Percentiles rank a stretch among this genome's conserved stretches.
phyloP scores from a whole-genome alignment of 805 yeast genomes.

The Spathaspora gorwiae region DNA sequence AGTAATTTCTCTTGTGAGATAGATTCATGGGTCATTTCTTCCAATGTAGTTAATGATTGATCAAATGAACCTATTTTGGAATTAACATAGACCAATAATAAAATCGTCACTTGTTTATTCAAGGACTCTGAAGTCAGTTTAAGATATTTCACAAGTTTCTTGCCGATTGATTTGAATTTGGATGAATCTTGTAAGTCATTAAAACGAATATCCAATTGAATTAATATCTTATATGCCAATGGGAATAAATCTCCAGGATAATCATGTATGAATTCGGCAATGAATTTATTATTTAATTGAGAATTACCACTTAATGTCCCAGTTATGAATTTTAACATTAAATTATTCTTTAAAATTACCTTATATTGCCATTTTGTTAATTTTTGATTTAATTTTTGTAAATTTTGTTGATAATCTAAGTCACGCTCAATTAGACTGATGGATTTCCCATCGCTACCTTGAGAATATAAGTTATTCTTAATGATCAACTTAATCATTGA shows the following conservation, averaged over 20 bases:
- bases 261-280: slow-evolving; percentile 14
- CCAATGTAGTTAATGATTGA: slow-evolving; percentile 33
- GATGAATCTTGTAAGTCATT: slow-evolving; percentile 19
- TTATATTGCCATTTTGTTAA: slow-evolving; percentile 36
- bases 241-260: slow-evolving; percentile 31
- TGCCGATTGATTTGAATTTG: slow-evolving; percentile 12
- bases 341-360: slow-evolving; percentile 39
- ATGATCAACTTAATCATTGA: slow-evolving; percentile 37
- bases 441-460: slow-evolving; percentile 19
- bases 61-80: slow-evolving; percentile 16
- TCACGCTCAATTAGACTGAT: slow-evolving; percentile 28
- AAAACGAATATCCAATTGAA: slow-evolving; percentile 22
- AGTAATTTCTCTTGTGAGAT: slow-evolving; percentile 17
- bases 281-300: slow-evolving; percentile 11
- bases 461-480: slow-evolving; percentile 40
- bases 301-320: slow-evolving; percentile 29
- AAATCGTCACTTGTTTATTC: slow-evolving; percentile 18
- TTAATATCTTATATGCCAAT: slow-evolving; percentile 23
- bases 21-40: slow-evolving; percentile 18
- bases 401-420: slow-evolving; percentile 29
- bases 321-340: slow-evolving; percentile 36
- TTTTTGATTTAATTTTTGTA: slow-evolving; percentile 28
- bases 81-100: slow-evolving; percentile 26
- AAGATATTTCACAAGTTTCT: slow-evolving; percentile 18
- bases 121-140: neutral